These are phyloP conservation scores for Rasamsonia emersonii DNA, from an alignment of 2,329 filamentous ascomycete species.

Conservation along the genomic window DNA sequence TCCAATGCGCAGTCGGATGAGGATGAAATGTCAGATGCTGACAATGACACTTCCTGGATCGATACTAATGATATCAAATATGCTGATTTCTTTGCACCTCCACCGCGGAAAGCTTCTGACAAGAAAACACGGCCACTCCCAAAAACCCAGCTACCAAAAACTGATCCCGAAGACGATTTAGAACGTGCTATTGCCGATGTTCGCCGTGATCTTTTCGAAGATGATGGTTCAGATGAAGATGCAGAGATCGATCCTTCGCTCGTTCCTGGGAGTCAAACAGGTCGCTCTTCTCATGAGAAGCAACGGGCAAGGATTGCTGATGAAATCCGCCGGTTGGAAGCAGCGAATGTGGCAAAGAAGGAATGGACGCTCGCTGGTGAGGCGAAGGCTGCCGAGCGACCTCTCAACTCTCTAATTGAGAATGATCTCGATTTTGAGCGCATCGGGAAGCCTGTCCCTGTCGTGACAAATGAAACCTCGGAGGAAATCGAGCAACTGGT, in stretches of 20 bases:
- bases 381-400: constrained; percentile 70
- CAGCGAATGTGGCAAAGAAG: constrained; percentile 78
- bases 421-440: constrained; percentile 95
- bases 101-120: constrained; percentile 60
- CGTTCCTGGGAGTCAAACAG: constrained; percentile 13
- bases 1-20: constrained; percentile 56
- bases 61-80: constrained; percentile 90
- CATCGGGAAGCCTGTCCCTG: constrained; percentile 85
- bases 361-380: constrained; percentile 89
- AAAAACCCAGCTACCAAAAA: constrained; percentile 39
- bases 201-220: constrained; percentile 82
- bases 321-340: constrained; percentile 86
- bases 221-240: constrained; percentile 57
- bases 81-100: constrained; percentile 86
- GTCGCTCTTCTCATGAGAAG: constrained; percentile 69
- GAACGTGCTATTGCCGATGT: constrained; percentile 79
- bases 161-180: constrained; percentile 57
- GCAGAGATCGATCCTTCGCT: constrained; percentile 44
- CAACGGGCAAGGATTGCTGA: constrained; percentile 76
- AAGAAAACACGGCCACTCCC: constrained; percentile 45
- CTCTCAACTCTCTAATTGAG: constrained; percentile 84
- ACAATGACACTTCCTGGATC: constrained; percentile 50
- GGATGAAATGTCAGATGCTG: constrained; percentile 49
- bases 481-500: constrained; percentile 90
- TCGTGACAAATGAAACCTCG: constrained; percentile 84